Percentiles rank a stretch among this genome's conserved stretches.
phyloP scores from a whole-genome alignment of 495 filamentous ascomycete genomes.

The Aspergillus sclerotiicarbonarius region DNA sequence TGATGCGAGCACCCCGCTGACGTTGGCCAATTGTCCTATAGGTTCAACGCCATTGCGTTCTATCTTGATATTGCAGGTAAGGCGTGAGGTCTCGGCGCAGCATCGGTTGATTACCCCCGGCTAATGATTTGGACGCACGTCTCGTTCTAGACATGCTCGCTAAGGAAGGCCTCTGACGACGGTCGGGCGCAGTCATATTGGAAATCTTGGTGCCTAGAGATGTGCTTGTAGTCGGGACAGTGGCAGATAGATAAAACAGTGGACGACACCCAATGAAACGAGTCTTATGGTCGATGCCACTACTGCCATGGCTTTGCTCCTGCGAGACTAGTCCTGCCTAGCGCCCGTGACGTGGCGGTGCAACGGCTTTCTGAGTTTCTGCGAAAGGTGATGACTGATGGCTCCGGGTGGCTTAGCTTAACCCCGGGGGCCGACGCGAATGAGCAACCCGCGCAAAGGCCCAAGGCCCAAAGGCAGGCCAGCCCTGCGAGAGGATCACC shows the following conservation, averaged over 20 bases:
- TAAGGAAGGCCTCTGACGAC: constrained; percentile 35
- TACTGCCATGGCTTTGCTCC: too few species aligned
- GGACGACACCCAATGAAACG: constrained; percentile 6
- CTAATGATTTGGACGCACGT: constrained; percentile 9
- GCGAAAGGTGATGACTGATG: too few species aligned
- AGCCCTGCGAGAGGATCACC: background rate
- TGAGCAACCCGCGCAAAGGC: background rate
- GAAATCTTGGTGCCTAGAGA: constrained; percentile 25
- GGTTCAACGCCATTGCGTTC: constrained; percentile 94
- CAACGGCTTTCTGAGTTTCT: background rate
- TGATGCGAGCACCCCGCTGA: constrained; percentile 8
- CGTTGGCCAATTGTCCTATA: constrained; percentile 30
- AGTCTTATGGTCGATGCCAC: background rate
- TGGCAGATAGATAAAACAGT: too few species aligned
- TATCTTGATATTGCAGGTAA: constrained; percentile 84
- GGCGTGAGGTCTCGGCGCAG: constrained; percentile 17
- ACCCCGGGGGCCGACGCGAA: background rate
- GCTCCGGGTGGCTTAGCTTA: constrained; percentile 2
- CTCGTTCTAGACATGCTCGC: constrained; percentile 35
- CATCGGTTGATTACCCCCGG: background rate
- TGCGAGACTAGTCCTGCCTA: background rate
- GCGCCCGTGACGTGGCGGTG: constrained; percentile 14
- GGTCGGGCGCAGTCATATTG: background rate
- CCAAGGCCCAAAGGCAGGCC: background rate
- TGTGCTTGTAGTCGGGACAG: constrained; percentile 1